Percentiles rank a stretch among this genome's conserved stretches.
Conservation (phyloP, 129 eudicot species). For the Pulicaria dysenterica region DNA sequence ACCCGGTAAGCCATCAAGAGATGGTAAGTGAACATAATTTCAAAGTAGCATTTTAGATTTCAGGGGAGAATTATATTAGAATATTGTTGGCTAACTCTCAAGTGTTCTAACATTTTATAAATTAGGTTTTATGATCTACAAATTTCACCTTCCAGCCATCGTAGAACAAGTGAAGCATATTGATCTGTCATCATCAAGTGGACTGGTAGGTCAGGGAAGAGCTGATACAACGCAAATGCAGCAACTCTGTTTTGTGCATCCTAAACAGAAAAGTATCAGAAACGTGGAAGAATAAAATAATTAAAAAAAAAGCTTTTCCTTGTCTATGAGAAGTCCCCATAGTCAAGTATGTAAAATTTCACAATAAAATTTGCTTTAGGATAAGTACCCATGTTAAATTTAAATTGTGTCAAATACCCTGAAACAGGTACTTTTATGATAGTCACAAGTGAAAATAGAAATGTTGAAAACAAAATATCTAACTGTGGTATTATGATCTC, state of each 20-base stretch:
- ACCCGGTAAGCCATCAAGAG: no score
- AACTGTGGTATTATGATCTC: slow-evolving; percentile 4
- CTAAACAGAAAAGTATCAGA: slow-evolving; percentile 39
- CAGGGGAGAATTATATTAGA: not conserved
- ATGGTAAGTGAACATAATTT: not conserved
- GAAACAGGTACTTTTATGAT: no score
- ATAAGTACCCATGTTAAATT: not conserved
- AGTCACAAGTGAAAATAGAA: no score
- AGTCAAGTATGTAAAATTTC: not conserved
- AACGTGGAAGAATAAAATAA: not conserved
- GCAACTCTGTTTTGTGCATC: slow-evolving; percentile 98
- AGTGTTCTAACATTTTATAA: not conserved
- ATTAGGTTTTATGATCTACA: not conserved
- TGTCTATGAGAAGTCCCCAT: slow-evolving; percentile 18
- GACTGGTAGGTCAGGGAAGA: slow-evolving; percentile 88
- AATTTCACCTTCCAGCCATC: slow-evolving; percentile 83
- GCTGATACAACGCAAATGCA: slow-evolving; percentile 77
- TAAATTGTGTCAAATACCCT: not conserved
- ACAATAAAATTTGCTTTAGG: not conserved
- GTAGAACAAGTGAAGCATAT: slow-evolving; percentile 71
- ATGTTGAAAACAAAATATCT: not conserved
- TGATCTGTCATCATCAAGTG: slow-evolving; percentile 76
- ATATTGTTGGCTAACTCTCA: slow-evolving; percentile 2
- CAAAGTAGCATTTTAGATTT: not conserved
- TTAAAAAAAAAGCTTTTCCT: not conserved